Conservation (phyloP, 768 basidiomycete species). For the Boletus rex-veris region DNA sequence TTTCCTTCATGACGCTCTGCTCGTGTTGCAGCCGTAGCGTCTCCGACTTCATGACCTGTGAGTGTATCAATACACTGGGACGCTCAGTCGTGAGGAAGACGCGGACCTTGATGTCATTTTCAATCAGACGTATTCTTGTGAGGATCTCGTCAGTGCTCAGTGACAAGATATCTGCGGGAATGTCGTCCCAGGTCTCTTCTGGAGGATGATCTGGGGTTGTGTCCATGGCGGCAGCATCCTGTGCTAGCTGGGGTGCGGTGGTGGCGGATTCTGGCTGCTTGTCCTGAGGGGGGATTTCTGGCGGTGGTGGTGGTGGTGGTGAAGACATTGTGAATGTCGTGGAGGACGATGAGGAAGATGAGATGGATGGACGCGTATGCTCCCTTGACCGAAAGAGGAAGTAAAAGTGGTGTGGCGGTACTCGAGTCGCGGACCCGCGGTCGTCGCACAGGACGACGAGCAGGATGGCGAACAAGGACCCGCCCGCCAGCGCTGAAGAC, state of each 20-base stretch:
- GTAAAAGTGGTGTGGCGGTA: slow-evolving; percentile 1
- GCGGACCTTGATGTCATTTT: slow-evolving; percentile 91
- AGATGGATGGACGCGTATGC: slow-evolving; percentile 24
- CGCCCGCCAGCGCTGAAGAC: slow-evolving; percentile 56
- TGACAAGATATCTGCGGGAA: slow-evolving; percentile 81
- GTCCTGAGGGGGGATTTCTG: slow-evolving; percentile 39
- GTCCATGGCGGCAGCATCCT: slow-evolving; percentile 56
- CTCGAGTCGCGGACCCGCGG: not conserved
- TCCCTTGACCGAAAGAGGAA: slow-evolving; percentile 26
- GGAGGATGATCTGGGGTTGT: slow-evolving; percentile 64
- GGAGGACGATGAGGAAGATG: not conserved
- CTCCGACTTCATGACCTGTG: slow-evolving; percentile 94
- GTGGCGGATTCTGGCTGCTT: slow-evolving; percentile 47
- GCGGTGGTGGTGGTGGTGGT: slow-evolving; percentile 52
- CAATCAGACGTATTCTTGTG: slow-evolving; percentile 87
- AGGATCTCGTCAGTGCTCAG: slow-evolving; percentile 82
- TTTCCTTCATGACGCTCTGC: slow-evolving; percentile 95
- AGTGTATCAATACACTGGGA: not conserved
- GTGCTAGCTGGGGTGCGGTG: slow-evolving; percentile 30
- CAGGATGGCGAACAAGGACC: slow-evolving; percentile 38
- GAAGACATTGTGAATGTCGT: slow-evolving; percentile 47
- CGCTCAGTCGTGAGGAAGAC: not conserved
- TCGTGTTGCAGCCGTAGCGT: slow-evolving; percentile 89
- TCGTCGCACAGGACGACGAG: not conserved
- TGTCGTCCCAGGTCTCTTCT: slow-evolving; percentile 87